Evolutionary conservation across 306 rosid species (phyloP), one percentile per base, ranked within the genome.

Genomic region (Vigna reflexopilosa): DNA sequence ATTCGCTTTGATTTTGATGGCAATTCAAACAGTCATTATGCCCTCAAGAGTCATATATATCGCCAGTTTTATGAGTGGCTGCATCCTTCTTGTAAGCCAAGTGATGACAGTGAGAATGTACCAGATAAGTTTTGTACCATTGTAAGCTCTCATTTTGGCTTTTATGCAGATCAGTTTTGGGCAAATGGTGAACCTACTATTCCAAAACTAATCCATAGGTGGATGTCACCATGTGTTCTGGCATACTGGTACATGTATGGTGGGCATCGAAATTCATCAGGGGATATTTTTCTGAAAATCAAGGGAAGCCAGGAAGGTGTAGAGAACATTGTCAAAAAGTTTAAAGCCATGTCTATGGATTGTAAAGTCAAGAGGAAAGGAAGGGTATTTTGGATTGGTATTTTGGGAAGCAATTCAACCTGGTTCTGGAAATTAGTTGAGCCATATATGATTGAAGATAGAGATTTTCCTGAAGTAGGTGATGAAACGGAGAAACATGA

Each of bases 161-260:
- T 92, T 85, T 92, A 86, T 8, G 97, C 92, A 0, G 97, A 90
- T 77, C 97, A 94, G 70, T 94, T 94, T 85, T 94, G 98, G 98
- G 87, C 97, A 40, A 83, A 82, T 61, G 97, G 95, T 56, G 87
- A 79, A 57, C 89, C 78, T 4, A 67, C 82, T 45, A 90, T 91
- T 67, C 98, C 98, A 65, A 94, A 88, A 84, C 87, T 94, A 48
- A 67, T 91, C 82, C 98, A 94, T 74, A 75, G 97, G 83, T 94
- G 97, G 98, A 67, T 94, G 78, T 88, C 98, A 44, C 97, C 95
- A 0, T 80, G 98, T 81, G 93, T 76, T 77, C 97, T 94, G 77
- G 98, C 98, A 16, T 90, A 88, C 86, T 94, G 98, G 98, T 94
- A 87, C 75, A 94, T 94, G 97, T 94, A 84, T 68, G 97, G 93